Percentiles rank a stretch among this genome's conserved stretches.
These are phyloP conservation scores for Omphalotus guepiniiformis DNA, from an alignment of 768 basidiomycete genomes.

Conservation along the genomic window DNA sequence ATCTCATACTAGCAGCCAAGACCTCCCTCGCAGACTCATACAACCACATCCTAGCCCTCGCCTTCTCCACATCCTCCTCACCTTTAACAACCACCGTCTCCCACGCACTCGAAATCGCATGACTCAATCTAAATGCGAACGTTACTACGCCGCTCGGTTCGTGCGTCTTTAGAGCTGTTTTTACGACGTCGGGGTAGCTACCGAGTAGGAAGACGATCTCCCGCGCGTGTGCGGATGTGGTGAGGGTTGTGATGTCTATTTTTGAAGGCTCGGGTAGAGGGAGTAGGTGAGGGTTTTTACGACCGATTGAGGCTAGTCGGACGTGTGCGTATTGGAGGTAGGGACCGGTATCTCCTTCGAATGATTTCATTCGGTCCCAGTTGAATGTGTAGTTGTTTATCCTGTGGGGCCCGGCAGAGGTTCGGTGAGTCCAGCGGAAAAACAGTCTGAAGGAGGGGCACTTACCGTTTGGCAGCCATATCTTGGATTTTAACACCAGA, in stretches of 20 bases:
- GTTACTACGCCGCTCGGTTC: conserved; percentile 93
- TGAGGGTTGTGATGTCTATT: conserved; percentile 66
- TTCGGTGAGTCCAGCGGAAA: conserved; percentile 7
- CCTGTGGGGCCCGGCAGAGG: conserved; percentile 42
- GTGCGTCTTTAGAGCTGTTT: conserved; percentile 75
- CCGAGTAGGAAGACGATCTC: conserved; percentile 87
- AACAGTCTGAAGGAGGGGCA: conserved; percentile 5
- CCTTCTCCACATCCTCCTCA: conserved; percentile 71
- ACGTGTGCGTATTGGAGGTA: conserved; percentile 98
- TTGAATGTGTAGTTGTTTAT: conserved; percentile 97
- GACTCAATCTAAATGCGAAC: conserved; percentile 81
- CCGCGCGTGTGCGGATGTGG: conserved; percentile 65
- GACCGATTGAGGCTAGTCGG: conserved; percentile 83
- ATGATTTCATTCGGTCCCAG: conserved; percentile 91
- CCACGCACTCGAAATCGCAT: conserved; percentile 91
- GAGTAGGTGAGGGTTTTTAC: conserved; percentile 85
- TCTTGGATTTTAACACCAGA: conserved; percentile 98
- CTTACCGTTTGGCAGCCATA: conserved; percentile 89
- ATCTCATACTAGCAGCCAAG: conserved; percentile 78
- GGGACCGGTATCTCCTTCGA: conserved; percentile 93
- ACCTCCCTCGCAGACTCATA: conserved; percentile 89
- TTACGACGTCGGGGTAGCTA: conserved; percentile 88
- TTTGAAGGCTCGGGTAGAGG: conserved; percentile 68
- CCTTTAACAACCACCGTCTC: conserved; percentile 85
- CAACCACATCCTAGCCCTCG: conserved; percentile 81